Percentiles rank a stretch among this genome's conserved stretches.
phyloP scores from a whole-genome alignment of 2,329 filamentous ascomycete genomes.

The Pseudonectria foliicola region DNA sequence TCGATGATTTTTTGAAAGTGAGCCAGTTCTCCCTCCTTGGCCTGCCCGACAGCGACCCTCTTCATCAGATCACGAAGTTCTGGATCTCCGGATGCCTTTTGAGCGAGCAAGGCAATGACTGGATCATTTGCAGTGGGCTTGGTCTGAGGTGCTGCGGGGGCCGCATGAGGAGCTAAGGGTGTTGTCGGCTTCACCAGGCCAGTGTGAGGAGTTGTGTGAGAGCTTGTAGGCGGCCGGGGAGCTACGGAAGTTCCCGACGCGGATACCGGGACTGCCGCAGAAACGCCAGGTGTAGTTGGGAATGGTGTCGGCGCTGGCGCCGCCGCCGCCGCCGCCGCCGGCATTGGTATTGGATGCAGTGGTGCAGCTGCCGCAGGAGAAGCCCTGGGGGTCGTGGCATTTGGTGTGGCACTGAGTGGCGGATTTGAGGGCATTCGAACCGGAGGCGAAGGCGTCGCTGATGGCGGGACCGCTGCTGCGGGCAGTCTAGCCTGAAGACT shows the following conservation, averaged over 20 bases:
- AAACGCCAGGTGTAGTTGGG: conserved; percentile 2
- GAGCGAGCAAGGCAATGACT: conserved; percentile 72
- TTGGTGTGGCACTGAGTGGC: conserved; percentile 4
- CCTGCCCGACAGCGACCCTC: conserved; percentile 69
- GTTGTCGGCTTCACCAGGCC: conserved; percentile 12
- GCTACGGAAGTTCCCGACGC: conserved; percentile 20
- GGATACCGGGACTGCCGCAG: conserved; percentile 13
- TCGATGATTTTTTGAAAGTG: conserved; percentile 78
- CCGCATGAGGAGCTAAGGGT: conserved; percentile 3
- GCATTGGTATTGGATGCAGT: conserved; percentile 21
- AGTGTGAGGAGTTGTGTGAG: conserved; percentile 12
- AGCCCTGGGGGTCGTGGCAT: neutral
- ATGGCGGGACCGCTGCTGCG: conserved; percentile 10
- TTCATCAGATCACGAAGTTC: conserved; percentile 75
- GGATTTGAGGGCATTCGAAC: conserved; percentile 16
- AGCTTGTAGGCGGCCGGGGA: conserved; percentile 9
- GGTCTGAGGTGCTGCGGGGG: conserved; percentile 10
- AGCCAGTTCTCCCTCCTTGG: conserved; percentile 62
- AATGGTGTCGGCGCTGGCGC: conserved; percentile 19
- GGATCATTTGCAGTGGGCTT: conserved; percentile 49
- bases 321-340: too few relatives aligned
- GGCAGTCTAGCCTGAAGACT: conserved; percentile 13
- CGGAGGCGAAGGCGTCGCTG: conserved; percentile 14
- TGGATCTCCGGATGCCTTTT: conserved; percentile 65
- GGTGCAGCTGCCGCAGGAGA: conserved; percentile 12